Base-by-base conservation (phyloP, 2,329 filamentous ascomycete genomes). In the Xylariaceae sp. region DNA sequence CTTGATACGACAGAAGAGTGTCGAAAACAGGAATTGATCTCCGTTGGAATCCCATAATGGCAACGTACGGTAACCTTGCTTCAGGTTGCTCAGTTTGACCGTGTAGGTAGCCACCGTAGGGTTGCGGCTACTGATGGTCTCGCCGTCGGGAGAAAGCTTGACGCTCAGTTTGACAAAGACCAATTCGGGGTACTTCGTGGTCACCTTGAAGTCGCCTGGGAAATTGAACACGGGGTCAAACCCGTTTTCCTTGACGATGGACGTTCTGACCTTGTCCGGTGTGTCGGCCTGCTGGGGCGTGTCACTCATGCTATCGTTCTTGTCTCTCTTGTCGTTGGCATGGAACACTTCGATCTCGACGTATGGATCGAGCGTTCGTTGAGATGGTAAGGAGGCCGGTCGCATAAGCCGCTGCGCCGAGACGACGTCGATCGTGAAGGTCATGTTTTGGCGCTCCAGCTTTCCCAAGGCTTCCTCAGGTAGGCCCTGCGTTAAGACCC, bases 381-480 rank as follows among this genome's bases (percentile, higher is more conserved):
- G 88, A 51, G 82, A 78, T n/a, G 86, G 83, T 63, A 92, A 81
- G 57, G 84, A 87, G 57, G 85, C 85, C 10, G 90, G 89, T 18
- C 92, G 86, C 74, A 96, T 96, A 59, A 99, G 84, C 72, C 97
- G 92, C 74, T 97, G 93, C 5, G 93, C 94, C 13, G 94, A 97
- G 68, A 97, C 88, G 68, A 97, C 84, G 64, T 94, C 87, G 59
- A 99, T 89, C 7, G 83, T 87, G 73, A 97, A 97, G 55, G 83
- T 86, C 68, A 97, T 87, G 48, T 90, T 82, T 70, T 92, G 92
- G 70, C 90, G 88, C 70, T 89, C 88, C 64, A 88, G 84, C 73
- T 90, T 92, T 66, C 81, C 79, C 47, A 78, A 73, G 42, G 76
- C 78, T 47, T 77, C 77, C 48, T 80, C 78, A 13, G 82, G 82